A percentile compares a stretch with the other conserved stretches of the same genome.
These are phyloP conservation scores for Tetrahymena borealis DNA, from an alignment of 73 alveolate species.

Conservation along the genomic window DNA sequence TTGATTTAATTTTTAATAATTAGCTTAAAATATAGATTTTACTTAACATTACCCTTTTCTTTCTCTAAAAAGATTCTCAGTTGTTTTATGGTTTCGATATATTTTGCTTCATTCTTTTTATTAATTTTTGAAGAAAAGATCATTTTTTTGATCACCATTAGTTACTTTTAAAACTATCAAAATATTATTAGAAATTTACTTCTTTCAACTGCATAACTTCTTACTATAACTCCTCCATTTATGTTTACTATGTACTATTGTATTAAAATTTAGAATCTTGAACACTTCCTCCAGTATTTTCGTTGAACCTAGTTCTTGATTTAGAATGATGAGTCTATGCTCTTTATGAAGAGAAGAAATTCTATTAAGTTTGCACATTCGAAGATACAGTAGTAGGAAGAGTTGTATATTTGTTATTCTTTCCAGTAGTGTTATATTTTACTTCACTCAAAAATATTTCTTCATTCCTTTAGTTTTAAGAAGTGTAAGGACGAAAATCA, in stretches of 20 bases:
- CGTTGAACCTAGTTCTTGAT: neutral
- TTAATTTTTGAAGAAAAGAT: no score
- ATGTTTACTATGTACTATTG: neutral
- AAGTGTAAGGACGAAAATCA: neutral
- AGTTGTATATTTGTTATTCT: neutral
- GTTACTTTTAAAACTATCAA: no score
- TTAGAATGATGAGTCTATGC: neutral
- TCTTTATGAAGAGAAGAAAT: neutral
- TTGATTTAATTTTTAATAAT: no score
- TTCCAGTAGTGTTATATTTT: neutral
- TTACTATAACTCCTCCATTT: neutral
- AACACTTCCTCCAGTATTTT: neutral
- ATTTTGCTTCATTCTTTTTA: neutral
- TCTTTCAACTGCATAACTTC: neutral
- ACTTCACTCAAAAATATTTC: conserved; percentile 13
- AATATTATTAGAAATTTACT: neutral
- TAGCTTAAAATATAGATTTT: no score
- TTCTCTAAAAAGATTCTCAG: neutral
- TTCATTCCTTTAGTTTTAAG: neutral
- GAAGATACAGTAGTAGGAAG: neutral
- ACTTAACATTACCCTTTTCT: neutral
- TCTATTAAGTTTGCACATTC: neutral
- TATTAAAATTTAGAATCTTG: neutral
- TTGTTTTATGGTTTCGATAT: neutral
- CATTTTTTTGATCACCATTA: no score